phyloP scores from a whole-genome alignment of 73 alveolate genomes.

The Paramecium octaurelia region DNA sequence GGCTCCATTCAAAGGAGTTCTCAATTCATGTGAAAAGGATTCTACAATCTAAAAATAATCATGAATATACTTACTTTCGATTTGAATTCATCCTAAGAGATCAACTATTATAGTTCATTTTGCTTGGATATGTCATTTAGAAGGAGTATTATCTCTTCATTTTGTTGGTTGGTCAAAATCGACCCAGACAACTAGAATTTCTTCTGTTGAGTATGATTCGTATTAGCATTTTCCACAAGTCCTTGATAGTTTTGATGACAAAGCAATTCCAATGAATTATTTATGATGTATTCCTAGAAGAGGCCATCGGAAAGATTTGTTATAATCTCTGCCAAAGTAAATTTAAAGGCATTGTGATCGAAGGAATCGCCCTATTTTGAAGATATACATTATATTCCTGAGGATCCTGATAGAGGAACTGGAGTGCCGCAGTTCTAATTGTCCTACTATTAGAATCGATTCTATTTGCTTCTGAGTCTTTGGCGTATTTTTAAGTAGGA shows the following conservation, averaged over 20 bases:
- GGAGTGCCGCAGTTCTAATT: not conserved
- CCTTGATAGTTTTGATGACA: not conserved
- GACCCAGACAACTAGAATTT: not conserved
- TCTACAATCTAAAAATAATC: constrained; percentile 21
- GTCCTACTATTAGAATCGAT: not conserved
- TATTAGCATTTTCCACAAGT: not conserved
- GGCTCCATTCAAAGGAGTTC: constrained; percentile 57
- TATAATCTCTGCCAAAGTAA: not conserved
- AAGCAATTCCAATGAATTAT: not conserved
- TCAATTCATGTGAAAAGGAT: constrained; percentile 58
- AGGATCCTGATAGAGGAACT: not conserved
- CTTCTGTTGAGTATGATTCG: not conserved
- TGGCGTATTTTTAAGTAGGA: not conserved
- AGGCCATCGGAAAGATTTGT: not conserved
- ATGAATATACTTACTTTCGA: not conserved
- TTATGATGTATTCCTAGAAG: not conserved
- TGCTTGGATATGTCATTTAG: not conserved
- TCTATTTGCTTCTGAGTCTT: not conserved
- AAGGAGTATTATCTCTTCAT: not conserved
- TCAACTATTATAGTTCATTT: not conserved
- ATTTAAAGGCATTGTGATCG: not conserved
- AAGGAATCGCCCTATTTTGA: not conserved
- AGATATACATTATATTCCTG: not conserved
- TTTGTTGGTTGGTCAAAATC: not conserved
- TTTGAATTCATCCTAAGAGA: constrained; percentile 14